phyloP scores from a whole-genome alignment of 2,329 filamentous ascomycete genomes.

The Talaromyces albobiverticillius region DNA sequence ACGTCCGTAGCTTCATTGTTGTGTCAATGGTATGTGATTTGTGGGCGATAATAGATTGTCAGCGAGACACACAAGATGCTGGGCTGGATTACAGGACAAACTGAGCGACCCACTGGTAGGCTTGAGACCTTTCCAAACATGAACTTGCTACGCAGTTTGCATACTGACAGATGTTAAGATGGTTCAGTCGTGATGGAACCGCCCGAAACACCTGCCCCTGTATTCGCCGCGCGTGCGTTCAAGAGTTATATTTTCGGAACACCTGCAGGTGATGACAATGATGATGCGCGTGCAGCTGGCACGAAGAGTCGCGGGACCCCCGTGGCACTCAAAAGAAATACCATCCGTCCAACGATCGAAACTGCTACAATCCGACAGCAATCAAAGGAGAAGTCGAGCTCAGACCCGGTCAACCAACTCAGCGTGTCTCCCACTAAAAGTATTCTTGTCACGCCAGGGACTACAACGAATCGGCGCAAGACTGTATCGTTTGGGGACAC shows the following conservation, averaged over 20 bases:
- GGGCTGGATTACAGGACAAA: slow-evolving; percentile 33
- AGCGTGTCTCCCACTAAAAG: slow-evolving; percentile 57
- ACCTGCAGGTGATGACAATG: slow-evolving; percentile 49
- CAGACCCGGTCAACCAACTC: slow-evolving; percentile 27
- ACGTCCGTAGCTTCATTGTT: slow-evolving; percentile 18
- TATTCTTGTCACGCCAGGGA: slow-evolving; percentile 64
- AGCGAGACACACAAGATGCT: slow-evolving; percentile 26
- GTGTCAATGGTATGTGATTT: slow-evolving; percentile 6
- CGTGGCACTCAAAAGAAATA: not conserved
- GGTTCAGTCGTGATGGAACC: slow-evolving; percentile 56
- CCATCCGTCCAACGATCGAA: not conserved
- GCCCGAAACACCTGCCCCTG: slow-evolving; percentile 63
- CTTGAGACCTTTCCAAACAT: slow-evolving; percentile 13
- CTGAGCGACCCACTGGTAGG: slow-evolving; percentile 27
- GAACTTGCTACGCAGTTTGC: slow-evolving; percentile 2
- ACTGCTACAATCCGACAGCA: slow-evolving; percentile 22
- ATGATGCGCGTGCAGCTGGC: slow-evolving; percentile 13
- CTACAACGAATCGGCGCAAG: slow-evolving; percentile 55
- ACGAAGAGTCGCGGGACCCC: not conserved
- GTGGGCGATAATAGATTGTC: slow-evolving; percentile 14
- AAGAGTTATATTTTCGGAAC: slow-evolving; percentile 65
- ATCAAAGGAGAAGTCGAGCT: slow-evolving; percentile 20
- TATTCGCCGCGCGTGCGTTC: slow-evolving; percentile 66
- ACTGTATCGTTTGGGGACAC: slow-evolving; percentile 60
- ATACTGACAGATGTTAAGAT: slow-evolving; percentile 23